Percentiles rank a stretch among this genome's conserved stretches.
Evolutionary conservation across 768 basidiomycete genomes (phyloP).

Genomic region (Clathrus columnatus): DNA sequence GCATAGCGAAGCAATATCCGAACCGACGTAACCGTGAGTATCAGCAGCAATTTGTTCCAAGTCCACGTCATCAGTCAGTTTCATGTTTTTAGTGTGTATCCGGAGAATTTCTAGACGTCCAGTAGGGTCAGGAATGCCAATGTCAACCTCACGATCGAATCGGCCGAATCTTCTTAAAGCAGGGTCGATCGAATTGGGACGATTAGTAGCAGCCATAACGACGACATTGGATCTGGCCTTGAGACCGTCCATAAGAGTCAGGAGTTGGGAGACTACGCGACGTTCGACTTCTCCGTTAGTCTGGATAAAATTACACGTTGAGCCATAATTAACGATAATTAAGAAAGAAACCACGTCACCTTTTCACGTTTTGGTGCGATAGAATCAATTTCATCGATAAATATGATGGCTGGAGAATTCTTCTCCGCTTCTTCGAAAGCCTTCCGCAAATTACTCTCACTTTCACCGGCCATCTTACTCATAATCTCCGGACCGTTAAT

Average conservation of each 20-base stretch:
- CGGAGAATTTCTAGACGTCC: constrained; percentile 98
- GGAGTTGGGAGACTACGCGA: constrained; percentile 94
- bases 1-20: constrained; percentile 93
- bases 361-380: constrained; percentile 99
- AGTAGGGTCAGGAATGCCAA: constrained; percentile 98
- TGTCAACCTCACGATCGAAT: constrained; percentile 99
- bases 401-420: constrained; percentile 99
- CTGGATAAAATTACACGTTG: constrained; percentile 30
- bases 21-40: constrained; percentile 98
- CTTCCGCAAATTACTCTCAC: constrained; percentile 93
- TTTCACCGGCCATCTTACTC: constrained; percentile 99
- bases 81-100: constrained; percentile 99
- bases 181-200: constrained; percentile 98
- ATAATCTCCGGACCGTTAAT: constrained; percentile 99
- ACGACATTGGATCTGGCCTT: constrained; percentile 99
- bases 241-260: constrained; percentile 98
- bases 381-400: constrained; percentile 99
- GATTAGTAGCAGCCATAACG: constrained; percentile 98
- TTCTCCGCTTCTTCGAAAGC: constrained; percentile 99
- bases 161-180: constrained; percentile 98
- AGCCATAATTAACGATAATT: background rate
- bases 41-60: constrained; percentile 98
- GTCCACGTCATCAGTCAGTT: constrained; percentile 91
- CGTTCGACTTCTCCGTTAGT: constrained; percentile 99
- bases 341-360: constrained; percentile 32